A percentile compares a stretch with the other conserved stretches of the same genome.
phyloP scores from a whole-genome alignment of 371 early-diverging fungal species.

The Mucor indicus region DNA sequence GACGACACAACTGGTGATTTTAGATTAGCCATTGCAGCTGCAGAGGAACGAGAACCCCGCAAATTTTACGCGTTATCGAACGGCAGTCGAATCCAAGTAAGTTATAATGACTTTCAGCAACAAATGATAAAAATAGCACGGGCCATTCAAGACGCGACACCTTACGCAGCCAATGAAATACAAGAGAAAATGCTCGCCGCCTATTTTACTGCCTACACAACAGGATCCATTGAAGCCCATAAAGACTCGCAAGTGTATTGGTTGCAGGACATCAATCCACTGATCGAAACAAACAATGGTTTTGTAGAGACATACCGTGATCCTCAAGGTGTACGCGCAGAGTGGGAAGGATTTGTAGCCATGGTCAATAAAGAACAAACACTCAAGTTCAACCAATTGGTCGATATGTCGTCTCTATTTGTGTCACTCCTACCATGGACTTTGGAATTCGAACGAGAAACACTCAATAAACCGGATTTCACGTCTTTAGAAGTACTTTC shows the following conservation, averaged over 20 bases:
- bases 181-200: slow-evolving; percentile 52
- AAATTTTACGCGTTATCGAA: slow-evolving; percentile 21
- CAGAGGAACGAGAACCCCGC: slow-evolving; percentile 14
- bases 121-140: slow-evolving; percentile 43
- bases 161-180: slow-evolving; percentile 50
- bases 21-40: slow-evolving; percentile 40
- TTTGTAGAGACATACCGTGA: slow-evolving; percentile 60
- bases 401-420: slow-evolving; percentile 49
- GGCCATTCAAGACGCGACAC: slow-evolving; percentile 38
- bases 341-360: slow-evolving; percentile 68
- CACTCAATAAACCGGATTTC: slow-evolving; percentile 62
- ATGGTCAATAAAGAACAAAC: slow-evolving; percentile 67
- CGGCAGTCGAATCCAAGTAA: slow-evolving; percentile 35
- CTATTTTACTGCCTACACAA: slow-evolving; percentile 50
- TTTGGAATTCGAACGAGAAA: slow-evolving; percentile 53
- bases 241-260: slow-evolving; percentile 57
- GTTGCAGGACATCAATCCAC: slow-evolving; percentile 60
- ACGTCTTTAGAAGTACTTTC: slow-evolving; percentile 62
- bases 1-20: slow-evolving; percentile 17
- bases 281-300: slow-evolving; percentile 55
- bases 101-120: slow-evolving; percentile 47
- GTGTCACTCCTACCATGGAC: slow-evolving; percentile 58
- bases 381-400: slow-evolving; percentile 50
- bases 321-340: slow-evolving; percentile 65
- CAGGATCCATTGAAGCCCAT: slow-evolving; percentile 58